These are phyloP conservation scores for Alternaria brassicicola DNA, from an alignment of 2,329 filamentous ascomycete species.

Conservation along the genomic window DNA sequence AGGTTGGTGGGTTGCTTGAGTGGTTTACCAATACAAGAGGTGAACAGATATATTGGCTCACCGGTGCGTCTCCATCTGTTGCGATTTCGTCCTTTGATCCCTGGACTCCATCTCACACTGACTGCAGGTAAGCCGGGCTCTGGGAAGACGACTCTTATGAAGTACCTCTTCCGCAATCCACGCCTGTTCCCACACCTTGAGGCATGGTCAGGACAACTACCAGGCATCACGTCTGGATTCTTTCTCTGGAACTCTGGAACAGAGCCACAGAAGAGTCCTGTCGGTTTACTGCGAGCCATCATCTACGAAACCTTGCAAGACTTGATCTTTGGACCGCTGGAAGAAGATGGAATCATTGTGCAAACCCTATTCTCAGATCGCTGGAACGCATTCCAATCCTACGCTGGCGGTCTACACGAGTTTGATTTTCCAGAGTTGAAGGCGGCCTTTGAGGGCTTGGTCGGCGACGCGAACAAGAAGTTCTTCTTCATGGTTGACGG, in stretches of 20 bases:
- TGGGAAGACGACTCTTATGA: conserved; percentile 57
- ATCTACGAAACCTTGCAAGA: conserved; percentile 42
- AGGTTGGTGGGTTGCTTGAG: conserved; percentile 28
- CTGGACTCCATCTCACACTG: background rate
- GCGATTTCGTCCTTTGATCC: background rate
- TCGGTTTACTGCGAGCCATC: conserved; percentile 33
- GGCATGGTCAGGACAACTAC: conserved; percentile 36
- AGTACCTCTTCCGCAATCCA: conserved; percentile 41
- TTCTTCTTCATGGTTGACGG: conserved; percentile 44
- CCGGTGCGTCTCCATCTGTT: conserved; percentile 20
- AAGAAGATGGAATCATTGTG: conserved; percentile 32
- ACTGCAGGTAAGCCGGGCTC: conserved; percentile 50
- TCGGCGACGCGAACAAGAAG: conserved; percentile 37
- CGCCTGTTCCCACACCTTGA: conserved; percentile 33
- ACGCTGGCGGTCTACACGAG: conserved; percentile 33
- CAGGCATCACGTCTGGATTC: conserved; percentile 48
- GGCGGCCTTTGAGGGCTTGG: conserved; percentile 33
- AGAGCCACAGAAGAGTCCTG: conserved; percentile 34
- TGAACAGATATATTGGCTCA: conserved; percentile 40
- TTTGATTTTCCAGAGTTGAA: conserved; percentile 32
- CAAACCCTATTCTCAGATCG: conserved; percentile 36
- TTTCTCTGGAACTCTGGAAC: conserved; percentile 54
- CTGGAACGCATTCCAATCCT: conserved; percentile 39
- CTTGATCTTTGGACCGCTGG: conserved; percentile 40
- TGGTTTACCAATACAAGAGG: conserved; percentile 36